Percentiles rank a stretch among this genome's conserved stretches.
Evolutionary conservation across 345 rosid species (phyloP).

Genomic region (Eucalyptus cloeziana): DNA sequence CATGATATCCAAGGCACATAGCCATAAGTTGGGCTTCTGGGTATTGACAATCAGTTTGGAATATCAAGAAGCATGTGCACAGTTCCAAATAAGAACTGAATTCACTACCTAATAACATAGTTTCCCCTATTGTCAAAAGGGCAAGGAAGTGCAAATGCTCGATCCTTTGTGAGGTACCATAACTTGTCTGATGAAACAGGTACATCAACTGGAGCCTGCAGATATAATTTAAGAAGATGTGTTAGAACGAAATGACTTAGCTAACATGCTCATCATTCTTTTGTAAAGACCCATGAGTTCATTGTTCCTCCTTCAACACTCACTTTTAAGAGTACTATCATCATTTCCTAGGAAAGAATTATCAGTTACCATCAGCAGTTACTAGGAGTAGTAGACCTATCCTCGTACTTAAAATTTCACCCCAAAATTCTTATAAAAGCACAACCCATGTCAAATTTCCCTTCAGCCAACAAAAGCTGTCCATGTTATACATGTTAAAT

Average conservation of each 20-base stretch:
- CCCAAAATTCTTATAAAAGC: not conserved
- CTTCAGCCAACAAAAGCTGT: not conserved
- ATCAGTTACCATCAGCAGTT: not conserved
- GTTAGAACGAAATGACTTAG: not conserved
- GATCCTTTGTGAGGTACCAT: constrained; percentile 70
- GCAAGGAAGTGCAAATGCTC: constrained; percentile 69
- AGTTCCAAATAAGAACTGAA: not conserved
- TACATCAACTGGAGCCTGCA: constrained; percentile 64
- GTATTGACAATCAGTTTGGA: not conserved
- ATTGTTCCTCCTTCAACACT: not conserved
- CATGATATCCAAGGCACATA: not conserved
- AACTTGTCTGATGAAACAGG: constrained; percentile 89
- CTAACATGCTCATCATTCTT: not conserved
- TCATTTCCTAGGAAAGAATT: not conserved
- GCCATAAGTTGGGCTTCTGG: not conserved
- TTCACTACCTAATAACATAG: constrained; percentile 72
- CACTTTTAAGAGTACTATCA: not conserved
- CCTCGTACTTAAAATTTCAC: not conserved
- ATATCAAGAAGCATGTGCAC: not conserved
- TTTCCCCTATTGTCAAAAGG: constrained; percentile 88
- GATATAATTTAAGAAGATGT: not conserved
- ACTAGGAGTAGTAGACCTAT: not conserved
- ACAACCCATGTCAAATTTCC: not conserved
- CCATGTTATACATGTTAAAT: not conserved
- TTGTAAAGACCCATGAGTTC: not conserved